Evolutionary conservation across 768 basidiomycete genomes (phyloP).

Genomic region (Calocera viscosa): DNA sequence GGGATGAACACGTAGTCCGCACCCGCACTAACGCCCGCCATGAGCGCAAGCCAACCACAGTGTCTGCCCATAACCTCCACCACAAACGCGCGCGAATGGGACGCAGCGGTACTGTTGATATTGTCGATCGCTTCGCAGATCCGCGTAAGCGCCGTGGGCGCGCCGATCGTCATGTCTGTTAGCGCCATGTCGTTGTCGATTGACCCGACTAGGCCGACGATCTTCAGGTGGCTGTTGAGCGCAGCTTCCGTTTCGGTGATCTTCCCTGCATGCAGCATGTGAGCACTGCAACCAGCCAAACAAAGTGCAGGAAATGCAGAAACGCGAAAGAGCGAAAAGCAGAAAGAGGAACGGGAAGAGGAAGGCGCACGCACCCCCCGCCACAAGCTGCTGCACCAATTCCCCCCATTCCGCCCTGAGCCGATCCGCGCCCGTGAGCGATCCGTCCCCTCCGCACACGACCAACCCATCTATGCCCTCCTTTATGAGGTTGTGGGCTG

Average conservation of each 20-base stretch:
- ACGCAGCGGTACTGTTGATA: constrained; percentile 91
- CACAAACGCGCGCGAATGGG: constrained; percentile 95
- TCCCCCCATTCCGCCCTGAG: constrained; percentile 90
- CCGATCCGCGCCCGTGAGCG: constrained; percentile 87
- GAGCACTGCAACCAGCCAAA: not conserved
- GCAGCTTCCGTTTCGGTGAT: constrained; percentile 63
- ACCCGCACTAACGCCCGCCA: constrained; percentile 83
- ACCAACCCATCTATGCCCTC: constrained; percentile 96
- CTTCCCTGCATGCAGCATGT: constrained; percentile 33
- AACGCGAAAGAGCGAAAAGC: too few relatives aligned
- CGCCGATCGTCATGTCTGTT: constrained; percentile 95
- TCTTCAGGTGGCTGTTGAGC: constrained; percentile 73
- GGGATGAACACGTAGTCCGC: constrained; percentile 98
- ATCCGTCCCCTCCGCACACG: constrained; percentile 96
- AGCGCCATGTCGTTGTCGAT: constrained; percentile 99
- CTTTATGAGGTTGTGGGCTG: constrained; percentile 81
- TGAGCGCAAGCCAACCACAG: constrained; percentile 95
- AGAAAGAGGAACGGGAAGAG: not conserved
- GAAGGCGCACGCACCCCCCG: constrained; percentile 38
- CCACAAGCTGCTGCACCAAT: constrained; percentile 56
- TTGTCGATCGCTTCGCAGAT: constrained; percentile 98
- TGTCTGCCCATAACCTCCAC: constrained; percentile 99
- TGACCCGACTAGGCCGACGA: constrained; percentile 96
- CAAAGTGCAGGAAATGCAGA: too few relatives aligned
- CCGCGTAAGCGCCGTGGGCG: constrained; percentile 85